Percentiles rank a stretch among this genome's conserved stretches.
Evolutionary conservation across 2,329 filamentous ascomycete species (phyloP).

Genomic region (Pseudofabraea citricarpa): DNA sequence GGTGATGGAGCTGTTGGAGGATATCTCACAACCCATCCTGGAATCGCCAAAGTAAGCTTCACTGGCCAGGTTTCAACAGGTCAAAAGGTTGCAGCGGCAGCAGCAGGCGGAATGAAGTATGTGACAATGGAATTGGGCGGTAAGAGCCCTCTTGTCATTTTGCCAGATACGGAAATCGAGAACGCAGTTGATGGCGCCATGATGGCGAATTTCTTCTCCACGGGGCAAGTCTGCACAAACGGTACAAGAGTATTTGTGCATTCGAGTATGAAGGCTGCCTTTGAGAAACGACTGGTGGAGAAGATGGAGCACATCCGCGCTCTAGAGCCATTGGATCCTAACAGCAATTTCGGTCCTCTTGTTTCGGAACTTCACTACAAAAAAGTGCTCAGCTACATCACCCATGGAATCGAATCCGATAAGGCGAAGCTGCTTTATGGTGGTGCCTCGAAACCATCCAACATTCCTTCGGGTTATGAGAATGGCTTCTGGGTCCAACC

Average conservation of each 20-base stretch:
- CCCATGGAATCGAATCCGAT: slow-evolving; percentile 68
- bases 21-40: slow-evolving; percentile 66
- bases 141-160: slow-evolving; percentile 75
- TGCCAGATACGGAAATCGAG: slow-evolving; percentile 74
- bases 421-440: slow-evolving; percentile 70
- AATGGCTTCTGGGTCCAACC: slow-evolving; percentile 81
- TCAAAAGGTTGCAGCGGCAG: slow-evolving; percentile 71
- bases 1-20: slow-evolving; percentile 74
- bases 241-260: slow-evolving; percentile 85
- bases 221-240: slow-evolving; percentile 90
- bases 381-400: slow-evolving; percentile 75
- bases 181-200: slow-evolving; percentile 84
- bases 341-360: slow-evolving; percentile 80
- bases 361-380: slow-evolving; percentile 70
- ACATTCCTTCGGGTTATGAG: slow-evolving; percentile 29
- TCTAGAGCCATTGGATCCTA: slow-evolving; percentile 65
- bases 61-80: slow-evolving; percentile 84
- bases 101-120: slow-evolving; percentile 78
- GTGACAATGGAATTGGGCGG: slow-evolving; percentile 90
- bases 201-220: slow-evolving; percentile 92
- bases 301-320: slow-evolving; percentile 68
- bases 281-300: slow-evolving; percentile 64
- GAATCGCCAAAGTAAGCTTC: slow-evolving; percentile 82
- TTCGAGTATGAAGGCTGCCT: slow-evolving; percentile 54
- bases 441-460: slow-evolving; percentile 51